Evolutionary conservation across 129 eudicot species (phyloP), one percentile per base, ranked within the genome.

Genomic region (Chrysanthemum makinoi): DNA sequence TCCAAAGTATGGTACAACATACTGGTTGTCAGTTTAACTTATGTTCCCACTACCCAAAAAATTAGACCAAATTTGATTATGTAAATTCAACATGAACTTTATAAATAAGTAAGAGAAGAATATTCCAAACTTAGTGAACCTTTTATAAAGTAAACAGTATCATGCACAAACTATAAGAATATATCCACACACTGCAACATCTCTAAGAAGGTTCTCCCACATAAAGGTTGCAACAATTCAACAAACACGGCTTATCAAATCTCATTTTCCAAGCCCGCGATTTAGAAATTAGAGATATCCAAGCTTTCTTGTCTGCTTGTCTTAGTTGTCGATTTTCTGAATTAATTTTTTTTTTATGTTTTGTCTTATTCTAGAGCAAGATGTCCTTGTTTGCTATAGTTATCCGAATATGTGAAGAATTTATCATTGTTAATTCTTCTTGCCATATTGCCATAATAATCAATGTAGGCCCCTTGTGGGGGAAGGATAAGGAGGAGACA

Each of bases 381-480:
- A 30, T 44, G 43, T 15, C 10, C 19, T 54, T 35, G 18, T 58
- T 49, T 24, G 55, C 26, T 58, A 14, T 58, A 59, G 74, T 58
- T 60, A 76, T 77, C 76, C 76, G 17, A 20, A 70, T 67, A 57
- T 43, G 62, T 69, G 46, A 50, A 75, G 46, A 69, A 4, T 33
- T 6, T 74, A 33, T 58, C 22, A 56, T 44, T 18, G 56, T 63
- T 69, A 64, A 77, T 69, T 62, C 54, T 62, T 62, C 7, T 62
- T 74, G 71, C 55, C 72, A 64, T 67, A 55, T 62, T 74, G 71
- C 55, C 72, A 64, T 67, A 55, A 39, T 53, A 64, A 74, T 78
- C 68, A 18, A 56, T 55, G 82, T 65, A 78, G 77, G 81, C 22
- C 64, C 79, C 66, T 70, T 71, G 66, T 77, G 61, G 44, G 60